Base-by-base conservation (phyloP, 495 filamentous ascomycete species). In the Cenococcum geophilum region DNA sequence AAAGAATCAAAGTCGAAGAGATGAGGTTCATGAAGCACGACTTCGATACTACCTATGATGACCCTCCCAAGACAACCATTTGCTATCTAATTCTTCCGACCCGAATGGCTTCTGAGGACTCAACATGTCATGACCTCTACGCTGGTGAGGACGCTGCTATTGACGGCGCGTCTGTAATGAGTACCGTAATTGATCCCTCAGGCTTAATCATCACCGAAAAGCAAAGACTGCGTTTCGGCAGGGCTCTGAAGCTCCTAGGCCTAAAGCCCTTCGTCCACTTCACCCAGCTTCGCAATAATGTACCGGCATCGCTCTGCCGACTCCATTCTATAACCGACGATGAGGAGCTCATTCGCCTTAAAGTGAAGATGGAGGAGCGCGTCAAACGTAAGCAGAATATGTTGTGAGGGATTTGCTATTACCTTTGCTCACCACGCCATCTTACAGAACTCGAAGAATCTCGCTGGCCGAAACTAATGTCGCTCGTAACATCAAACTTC, bases 231-330 rank as follows among this genome's bases (percentile, higher is more conserved):
- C 62, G 62, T 0, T 65, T 65, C 27, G 52, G 59, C 8, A 58
- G 52, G 10, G 52, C 62, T 12, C 25, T 64, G 57, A 60, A 51
- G 36, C 34, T 43, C 11, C 36, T 64, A 11, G 62, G 49, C 3
- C 49, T 64, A 9, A 52, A 50, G 57, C 57, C 57, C 18, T 55
- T 55, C 23, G 21, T 64, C 14, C 57, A 64, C 27, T 42, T 42
- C 34, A 64, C 47, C n/a, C 62, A 64, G 22, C 25, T 23, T 16
- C 55, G 47, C n/a, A 47, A 36, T 22, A 54, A 36, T 14, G 6
- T 53, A 12, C 22, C 47, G 8, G 4, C 49, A 16, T 16, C 21
- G 11, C 54, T 22, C n/a, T 57, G 37, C n/a, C 42, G 48, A 34
- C 40, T 49, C 27, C 22, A 35, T 53, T 25, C 52, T 20, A 35